phyloP scores from a whole-genome alignment of 805 yeast genomes.

The Candida mattraensis region DNA sequence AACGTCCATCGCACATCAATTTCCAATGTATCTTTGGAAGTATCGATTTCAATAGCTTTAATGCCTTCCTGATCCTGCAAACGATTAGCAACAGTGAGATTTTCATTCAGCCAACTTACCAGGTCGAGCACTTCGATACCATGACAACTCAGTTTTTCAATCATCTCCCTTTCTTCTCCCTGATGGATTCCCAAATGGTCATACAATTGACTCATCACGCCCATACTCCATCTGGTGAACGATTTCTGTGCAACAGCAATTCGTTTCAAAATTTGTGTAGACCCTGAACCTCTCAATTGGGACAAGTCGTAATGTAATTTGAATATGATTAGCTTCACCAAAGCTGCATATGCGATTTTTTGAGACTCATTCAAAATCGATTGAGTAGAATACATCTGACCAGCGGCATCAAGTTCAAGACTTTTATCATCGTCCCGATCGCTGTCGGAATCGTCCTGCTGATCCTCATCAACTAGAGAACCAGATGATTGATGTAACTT shows the following conservation, averaged over 20 bases:
- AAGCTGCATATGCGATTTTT: slow-evolving; percentile 88
- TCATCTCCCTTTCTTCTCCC: slow-evolving; percentile 78
- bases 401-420: slow-evolving; percentile 45
- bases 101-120: slow-evolving; percentile 51
- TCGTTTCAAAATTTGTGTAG: slow-evolving; percentile 54
- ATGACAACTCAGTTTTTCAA: slow-evolving; percentile 80
- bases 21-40: slow-evolving; percentile 41
- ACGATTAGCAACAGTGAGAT: slow-evolving; percentile 51
- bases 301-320: slow-evolving; percentile 85
- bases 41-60: slow-evolving; percentile 25
- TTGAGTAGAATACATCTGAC: slow-evolving; percentile 77
- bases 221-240: slow-evolving; percentile 81
- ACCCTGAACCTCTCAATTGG: slow-evolving; percentile 50
- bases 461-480: slow-evolving; percentile 19
- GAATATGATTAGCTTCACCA: slow-evolving; percentile 70
- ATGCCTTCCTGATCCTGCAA: slow-evolving; percentile 30
- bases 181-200: slow-evolving; percentile 74
- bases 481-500: slow-evolving; percentile 26
- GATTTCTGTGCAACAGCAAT: slow-evolving; percentile 71
- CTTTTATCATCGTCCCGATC: slow-evolving; percentile 26
- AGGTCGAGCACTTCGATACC: slow-evolving; percentile 77
- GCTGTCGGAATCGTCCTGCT: slow-evolving; percentile 23
- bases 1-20: slow-evolving; percentile 92
- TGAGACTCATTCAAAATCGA: slow-evolving; percentile 79
- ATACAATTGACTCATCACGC: slow-evolving; percentile 68